phyloP scores from a whole-genome alignment of 331 rosid species.

The Spiraea crenata region DNA sequence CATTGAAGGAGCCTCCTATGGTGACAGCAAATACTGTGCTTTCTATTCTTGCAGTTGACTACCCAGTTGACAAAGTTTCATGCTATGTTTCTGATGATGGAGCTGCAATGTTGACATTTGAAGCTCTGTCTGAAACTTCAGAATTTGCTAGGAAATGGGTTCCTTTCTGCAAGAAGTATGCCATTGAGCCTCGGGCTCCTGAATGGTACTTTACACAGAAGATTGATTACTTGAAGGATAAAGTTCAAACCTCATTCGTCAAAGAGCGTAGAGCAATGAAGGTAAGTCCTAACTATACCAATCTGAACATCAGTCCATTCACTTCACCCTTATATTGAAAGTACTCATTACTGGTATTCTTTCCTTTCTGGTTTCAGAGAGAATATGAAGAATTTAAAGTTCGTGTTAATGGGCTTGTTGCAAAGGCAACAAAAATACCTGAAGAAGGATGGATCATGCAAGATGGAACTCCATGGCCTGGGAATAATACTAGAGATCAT shows the following conservation, averaged over 20 bases:
- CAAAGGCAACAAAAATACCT: constrained; percentile 85
- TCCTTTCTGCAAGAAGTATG: constrained; percentile 85
- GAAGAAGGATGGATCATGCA: constrained; percentile 99
- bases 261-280: constrained; percentile 99
- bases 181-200: constrained; percentile 94
- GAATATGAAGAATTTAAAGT: constrained; percentile 97
- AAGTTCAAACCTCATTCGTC: constrained; percentile 93
- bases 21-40: constrained; percentile 97
- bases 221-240: constrained; percentile 94
- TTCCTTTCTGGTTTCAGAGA: constrained; percentile 51
- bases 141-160: constrained; percentile 97
- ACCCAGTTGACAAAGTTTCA: constrained; percentile 96
- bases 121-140: constrained; percentile 92
- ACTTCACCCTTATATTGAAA: background rate
- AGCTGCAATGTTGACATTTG: constrained; percentile 98
- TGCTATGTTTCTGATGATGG: constrained; percentile 99
- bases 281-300: constrained; percentile 39
- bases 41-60: constrained; percentile 92
- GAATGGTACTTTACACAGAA: constrained; percentile 94
- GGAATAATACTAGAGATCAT: constrained; percentile 98
- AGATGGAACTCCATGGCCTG: constrained; percentile 99
- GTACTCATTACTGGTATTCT: constrained; percentile 10
- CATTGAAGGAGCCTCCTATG: constrained; percentile 96
- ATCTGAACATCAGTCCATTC: background rate
- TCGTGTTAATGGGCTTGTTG: constrained; percentile 82